These are phyloP conservation scores for Aspergillus hortae DNA, from an alignment of 2,329 filamentous ascomycete species.

Conservation along the genomic window DNA sequence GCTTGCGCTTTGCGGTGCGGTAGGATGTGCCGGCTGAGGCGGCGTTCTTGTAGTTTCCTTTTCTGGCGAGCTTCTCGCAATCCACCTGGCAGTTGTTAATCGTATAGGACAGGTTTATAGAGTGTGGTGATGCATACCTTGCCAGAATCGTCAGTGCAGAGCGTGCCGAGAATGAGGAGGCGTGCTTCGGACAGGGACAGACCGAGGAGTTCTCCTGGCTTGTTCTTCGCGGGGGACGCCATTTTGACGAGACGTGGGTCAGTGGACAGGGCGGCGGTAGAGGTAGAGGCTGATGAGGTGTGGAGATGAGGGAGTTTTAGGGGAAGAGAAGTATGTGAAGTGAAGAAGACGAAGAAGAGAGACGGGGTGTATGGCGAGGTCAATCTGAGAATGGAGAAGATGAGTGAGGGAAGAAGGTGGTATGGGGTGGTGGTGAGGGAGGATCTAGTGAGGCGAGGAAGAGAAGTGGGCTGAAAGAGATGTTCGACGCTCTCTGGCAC, in stretches of 20 bases:
- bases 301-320: neutral
- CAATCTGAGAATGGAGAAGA: neutral
- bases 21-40: constrained; percentile 34
- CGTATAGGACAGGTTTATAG: neutral
- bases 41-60: constrained; percentile 34
- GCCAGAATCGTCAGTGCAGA: constrained; percentile 9
- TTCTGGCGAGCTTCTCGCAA: constrained; percentile 34
- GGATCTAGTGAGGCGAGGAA: constrained; percentile 1
- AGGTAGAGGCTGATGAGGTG: neutral
- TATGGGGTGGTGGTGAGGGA: neutral
- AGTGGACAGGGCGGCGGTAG: neutral
- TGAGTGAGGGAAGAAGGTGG: neutral
- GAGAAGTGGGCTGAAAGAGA: neutral
- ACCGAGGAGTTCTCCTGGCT: constrained; percentile 16
- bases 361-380: neutral
- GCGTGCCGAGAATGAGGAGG: constrained; percentile 17
- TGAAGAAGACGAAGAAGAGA: constrained; percentile 5
- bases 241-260: constrained; percentile 4
- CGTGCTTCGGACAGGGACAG: constrained; percentile 15
- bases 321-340: constrained; percentile 1
- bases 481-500: neutral
- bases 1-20: constrained; percentile 35
- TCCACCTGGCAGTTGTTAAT: constrained; percentile 30
- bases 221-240: constrained; percentile 11
- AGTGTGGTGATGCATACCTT: constrained; percentile 10